A percentile compares a stretch with the other conserved stretches of the same genome.
Conservation (phyloP, 805 yeast species). For the Yamadazyma olivae region DNA sequence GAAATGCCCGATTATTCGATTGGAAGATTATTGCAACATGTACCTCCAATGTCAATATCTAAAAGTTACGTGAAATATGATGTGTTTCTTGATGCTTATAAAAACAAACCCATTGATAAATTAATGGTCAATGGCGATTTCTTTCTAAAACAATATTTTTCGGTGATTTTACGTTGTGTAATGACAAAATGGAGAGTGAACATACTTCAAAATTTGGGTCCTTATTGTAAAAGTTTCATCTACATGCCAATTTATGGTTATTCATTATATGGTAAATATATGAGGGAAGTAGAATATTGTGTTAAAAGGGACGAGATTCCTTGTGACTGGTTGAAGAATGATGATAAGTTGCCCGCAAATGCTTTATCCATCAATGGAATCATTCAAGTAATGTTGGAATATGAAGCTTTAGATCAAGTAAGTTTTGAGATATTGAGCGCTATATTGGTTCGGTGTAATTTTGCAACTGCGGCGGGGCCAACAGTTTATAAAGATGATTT, state of each 20-base stretch:
- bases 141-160: not conserved
- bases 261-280: conserved; percentile 6
- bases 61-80: not conserved
- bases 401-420: not conserved
- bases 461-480: conserved; percentile 8
- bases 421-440: conserved; percentile 1
- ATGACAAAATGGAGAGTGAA: conserved; percentile 1
- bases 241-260: conserved; percentile 7
- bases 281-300: conserved; percentile 4
- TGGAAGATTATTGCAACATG: conserved; percentile 4
- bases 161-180: not conserved
- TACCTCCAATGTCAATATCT: conserved; percentile 2
- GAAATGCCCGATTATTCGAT: conserved; percentile 5
- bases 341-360: conserved; percentile 3
- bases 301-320: conserved; percentile 1
- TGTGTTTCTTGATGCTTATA: conserved; percentile 3
- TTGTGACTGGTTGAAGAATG: conserved; percentile 5
- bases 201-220: not conserved
- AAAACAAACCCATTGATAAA: conserved; percentile 1
- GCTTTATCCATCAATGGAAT: conserved; percentile 5
- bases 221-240: conserved; percentile 5
- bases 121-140: not conserved
- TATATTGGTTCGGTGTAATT: not conserved
- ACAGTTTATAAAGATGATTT: conserved; percentile 2
- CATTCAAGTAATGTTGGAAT: not conserved